Evolutionary conservation across 2,329 filamentous ascomycete genomes (phyloP).

Genomic region (Curvularia spicifera): DNA sequence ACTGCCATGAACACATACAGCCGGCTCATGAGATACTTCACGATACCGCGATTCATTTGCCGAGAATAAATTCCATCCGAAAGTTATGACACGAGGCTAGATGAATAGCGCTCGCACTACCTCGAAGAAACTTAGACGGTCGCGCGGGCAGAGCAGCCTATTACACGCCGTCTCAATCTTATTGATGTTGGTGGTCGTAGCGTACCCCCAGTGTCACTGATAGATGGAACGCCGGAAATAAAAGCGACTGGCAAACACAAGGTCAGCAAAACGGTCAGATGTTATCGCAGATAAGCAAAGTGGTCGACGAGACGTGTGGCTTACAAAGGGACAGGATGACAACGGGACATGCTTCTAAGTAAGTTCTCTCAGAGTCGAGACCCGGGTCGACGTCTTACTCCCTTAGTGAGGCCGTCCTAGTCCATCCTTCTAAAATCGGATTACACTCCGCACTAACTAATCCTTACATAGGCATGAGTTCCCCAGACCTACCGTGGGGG

Average conservation of each 20-base stretch:
- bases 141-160: background rate
- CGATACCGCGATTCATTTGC: background rate
- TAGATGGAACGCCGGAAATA: background rate
- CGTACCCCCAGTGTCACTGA: background rate
- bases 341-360: background rate
- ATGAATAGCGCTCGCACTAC: background rate
- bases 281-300: background rate
- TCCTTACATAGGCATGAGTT: background rate
- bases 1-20: background rate
- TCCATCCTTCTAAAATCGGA: background rate
- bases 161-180: background rate
- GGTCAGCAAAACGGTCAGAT: background rate
- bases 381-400: background rate
- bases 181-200: background rate
- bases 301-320: background rate
- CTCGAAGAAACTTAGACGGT: background rate
- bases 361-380: too few species aligned
- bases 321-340: background rate
- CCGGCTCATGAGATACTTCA: background rate
- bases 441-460: background rate
- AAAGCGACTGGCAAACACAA: background rate
- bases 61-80: background rate
- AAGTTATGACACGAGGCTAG: background rate
- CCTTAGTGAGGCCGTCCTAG: background rate
- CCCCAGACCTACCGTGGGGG: background rate